Conservation (phyloP, 176 grass and related monocot genomes). For the Oryza longistaminata region DNA sequence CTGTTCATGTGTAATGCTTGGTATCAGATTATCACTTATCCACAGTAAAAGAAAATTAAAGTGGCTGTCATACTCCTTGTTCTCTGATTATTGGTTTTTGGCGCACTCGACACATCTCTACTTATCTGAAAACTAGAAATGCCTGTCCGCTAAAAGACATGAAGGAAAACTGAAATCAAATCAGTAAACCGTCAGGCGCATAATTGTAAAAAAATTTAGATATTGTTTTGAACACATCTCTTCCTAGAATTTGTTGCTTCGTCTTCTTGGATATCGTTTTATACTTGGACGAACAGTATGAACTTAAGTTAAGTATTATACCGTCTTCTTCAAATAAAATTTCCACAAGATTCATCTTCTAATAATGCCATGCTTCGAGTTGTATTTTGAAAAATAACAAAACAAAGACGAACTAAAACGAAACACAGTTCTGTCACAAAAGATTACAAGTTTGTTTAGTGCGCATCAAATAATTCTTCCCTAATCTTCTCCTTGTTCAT, state of each 20-base stretch:
- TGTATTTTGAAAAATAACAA: no score
- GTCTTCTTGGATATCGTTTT: neutral
- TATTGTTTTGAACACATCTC: no score
- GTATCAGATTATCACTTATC: neutral
- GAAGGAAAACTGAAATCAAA: neutral
- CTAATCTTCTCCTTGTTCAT: neutral
- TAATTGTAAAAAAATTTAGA: neutral
- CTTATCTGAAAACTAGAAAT: no score
- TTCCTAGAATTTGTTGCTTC: neutral
- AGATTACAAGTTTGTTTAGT: neutral
- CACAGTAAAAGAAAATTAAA: neutral
- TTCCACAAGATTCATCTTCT: conserved; percentile 30
- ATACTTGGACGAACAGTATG: neutral
- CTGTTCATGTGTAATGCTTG: conserved; percentile 11
- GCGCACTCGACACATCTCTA: no score
- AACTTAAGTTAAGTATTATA: no score
- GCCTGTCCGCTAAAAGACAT: neutral
- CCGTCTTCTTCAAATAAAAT: neutral
- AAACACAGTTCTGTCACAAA: neutral
- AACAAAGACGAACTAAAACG: neutral
- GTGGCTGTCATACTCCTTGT: neutral
- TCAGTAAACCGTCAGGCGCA: neutral
- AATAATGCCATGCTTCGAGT: conserved; percentile 11
- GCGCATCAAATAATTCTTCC: neutral
- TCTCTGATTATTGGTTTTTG: neutral